Base-by-base conservation (phyloP, 176 grass and related monocot genomes). In the Phragmites australis region DNA sequence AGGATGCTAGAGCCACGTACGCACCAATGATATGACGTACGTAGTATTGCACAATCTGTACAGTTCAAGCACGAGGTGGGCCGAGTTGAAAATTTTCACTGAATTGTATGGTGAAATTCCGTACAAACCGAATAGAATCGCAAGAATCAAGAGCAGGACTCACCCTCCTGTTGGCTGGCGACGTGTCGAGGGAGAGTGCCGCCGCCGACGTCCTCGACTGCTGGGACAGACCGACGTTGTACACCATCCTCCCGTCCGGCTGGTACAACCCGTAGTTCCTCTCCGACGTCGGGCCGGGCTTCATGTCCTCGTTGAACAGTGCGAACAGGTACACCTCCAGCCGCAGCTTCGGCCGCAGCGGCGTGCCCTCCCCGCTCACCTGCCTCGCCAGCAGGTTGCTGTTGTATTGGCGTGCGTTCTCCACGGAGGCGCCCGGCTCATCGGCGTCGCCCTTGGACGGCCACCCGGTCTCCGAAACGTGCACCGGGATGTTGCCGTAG, bases 401-500 rank as follows among this genome's bases (percentile, higher is more conserved):
- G 81, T 93, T 99, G 92, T 99, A 99, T 0, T 54, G 58, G 23
- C 84, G 86, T 1, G 97, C 97, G 53, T 99, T 99, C 47, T 89
- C 97, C 31, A 95, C 52, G 8, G 81, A 81, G 54, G 97, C 97
- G 15, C 97, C 97, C 26, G 72, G 41, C 91, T 99, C 97, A 61
- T 93, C 8, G 9, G 79, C 59, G 62, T 96, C 97, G 44, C 97
- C 97, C 76, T 91, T 93, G 16, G 97, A 99, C 43, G 97, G 97
- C 97, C 97, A 99, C 13, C 97, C 97, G 0, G 97, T 99, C 85
- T 99, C 97, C 5, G 97, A 99, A 19, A 99, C 97, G 55, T 84
- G 46, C 12, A 99, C 97, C 4, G 89, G 27, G 43, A 99, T 76
- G 2, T 55, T 65, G 15, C 81, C 81, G 71, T 88, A 95, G 15